A percentile compares a stretch with the other conserved stretches of the same genome.
phyloP scores from a whole-genome alignment of 306 rosid genomes.

The Notholithocarpus densiflorus region DNA sequence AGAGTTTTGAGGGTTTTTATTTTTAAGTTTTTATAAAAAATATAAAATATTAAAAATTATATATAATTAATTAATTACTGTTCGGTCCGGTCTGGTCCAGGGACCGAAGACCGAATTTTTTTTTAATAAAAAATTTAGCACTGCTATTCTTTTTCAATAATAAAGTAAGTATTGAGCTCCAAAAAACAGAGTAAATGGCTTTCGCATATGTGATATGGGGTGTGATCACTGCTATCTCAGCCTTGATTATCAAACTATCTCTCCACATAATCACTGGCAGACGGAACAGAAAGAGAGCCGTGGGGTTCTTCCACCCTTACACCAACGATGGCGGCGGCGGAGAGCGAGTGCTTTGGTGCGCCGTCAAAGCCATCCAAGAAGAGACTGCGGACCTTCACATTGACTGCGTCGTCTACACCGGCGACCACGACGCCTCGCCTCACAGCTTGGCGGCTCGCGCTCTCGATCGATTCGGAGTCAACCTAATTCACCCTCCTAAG shows the following conservation, averaged over 20 bases:
- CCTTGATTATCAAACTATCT: conserved; percentile 26
- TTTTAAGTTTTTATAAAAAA: too few relatives aligned
- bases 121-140: too few relatives aligned
- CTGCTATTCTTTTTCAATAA: too few relatives aligned
- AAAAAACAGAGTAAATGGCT: conserved; percentile 25
- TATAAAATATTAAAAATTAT: too few relatives aligned
- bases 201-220: conserved; percentile 23
- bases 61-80: too few relatives aligned
- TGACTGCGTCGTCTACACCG: conserved; percentile 67
- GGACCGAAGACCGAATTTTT: too few relatives aligned
- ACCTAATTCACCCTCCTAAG: conserved; percentile 52
- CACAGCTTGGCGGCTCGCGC: conserved; percentile 62
- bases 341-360: conserved; percentile 92
- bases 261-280: conserved; percentile 30
- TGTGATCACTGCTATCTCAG: conserved; percentile 32
- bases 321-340: conserved; percentile 97
- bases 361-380: conserved; percentile 80
- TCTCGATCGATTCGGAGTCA: conserved; percentile 81
- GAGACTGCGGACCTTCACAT: conserved; percentile 40
- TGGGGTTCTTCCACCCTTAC: conserved; percentile 91
- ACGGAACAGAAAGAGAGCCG: conserved; percentile 49
- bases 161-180: too few relatives aligned
- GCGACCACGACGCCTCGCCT: conserved; percentile 86
- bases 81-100: too few relatives aligned
- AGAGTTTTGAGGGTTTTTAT: too few relatives aligned